A percentile compares a stretch with the other conserved stretches of the same genome.
Conservation (phyloP, 2,329 filamentous ascomycete species). For the Aspergillus tamarii region DNA sequence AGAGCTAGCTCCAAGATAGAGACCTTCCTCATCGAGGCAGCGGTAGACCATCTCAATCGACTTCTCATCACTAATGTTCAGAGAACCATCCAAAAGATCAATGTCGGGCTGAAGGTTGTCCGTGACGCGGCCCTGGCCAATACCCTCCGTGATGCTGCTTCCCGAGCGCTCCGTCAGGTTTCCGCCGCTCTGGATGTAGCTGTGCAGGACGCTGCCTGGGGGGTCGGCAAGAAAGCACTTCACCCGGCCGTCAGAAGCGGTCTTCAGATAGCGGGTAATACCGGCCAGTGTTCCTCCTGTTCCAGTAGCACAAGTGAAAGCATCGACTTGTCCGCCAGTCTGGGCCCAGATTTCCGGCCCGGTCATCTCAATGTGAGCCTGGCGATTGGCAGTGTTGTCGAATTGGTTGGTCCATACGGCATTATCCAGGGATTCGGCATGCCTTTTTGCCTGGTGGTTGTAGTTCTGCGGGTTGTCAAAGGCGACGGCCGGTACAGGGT, state of each 20-base stretch:
- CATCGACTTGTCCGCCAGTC: slow-evolving; percentile 81
- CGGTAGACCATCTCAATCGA: slow-evolving; percentile 97
- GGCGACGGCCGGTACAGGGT: slow-evolving; percentile 91
- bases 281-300: slow-evolving; percentile 92
- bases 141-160: slow-evolving; percentile 94
- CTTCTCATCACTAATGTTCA: slow-evolving; percentile 88
- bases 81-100: slow-evolving; percentile 77
- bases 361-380: slow-evolving; percentile 94
- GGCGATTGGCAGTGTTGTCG: slow-evolving; percentile 91
- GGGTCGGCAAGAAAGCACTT: slow-evolving; percentile 92
- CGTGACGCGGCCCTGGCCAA: slow-evolving; percentile 95
- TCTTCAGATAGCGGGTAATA: slow-evolving; percentile 85
- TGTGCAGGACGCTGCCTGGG: slow-evolving; percentile 89
- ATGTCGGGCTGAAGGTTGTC: slow-evolving; percentile 89
- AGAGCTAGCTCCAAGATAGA: slow-evolving; percentile 93
- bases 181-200: slow-evolving; percentile 84
- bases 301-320: slow-evolving; percentile 93
- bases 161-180: slow-evolving; percentile 80
- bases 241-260: slow-evolving; percentile 74
- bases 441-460: slow-evolving; percentile 90
- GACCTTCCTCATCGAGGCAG: slow-evolving; percentile 90
- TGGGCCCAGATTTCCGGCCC: slow-evolving; percentile 97
- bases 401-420: slow-evolving; percentile 99
- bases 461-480: slow-evolving; percentile 97
- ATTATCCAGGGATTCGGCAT: slow-evolving; percentile 83